phyloP scores from a whole-genome alignment of 257 asterid genomes.

The Prunella vulgaris region DNA sequence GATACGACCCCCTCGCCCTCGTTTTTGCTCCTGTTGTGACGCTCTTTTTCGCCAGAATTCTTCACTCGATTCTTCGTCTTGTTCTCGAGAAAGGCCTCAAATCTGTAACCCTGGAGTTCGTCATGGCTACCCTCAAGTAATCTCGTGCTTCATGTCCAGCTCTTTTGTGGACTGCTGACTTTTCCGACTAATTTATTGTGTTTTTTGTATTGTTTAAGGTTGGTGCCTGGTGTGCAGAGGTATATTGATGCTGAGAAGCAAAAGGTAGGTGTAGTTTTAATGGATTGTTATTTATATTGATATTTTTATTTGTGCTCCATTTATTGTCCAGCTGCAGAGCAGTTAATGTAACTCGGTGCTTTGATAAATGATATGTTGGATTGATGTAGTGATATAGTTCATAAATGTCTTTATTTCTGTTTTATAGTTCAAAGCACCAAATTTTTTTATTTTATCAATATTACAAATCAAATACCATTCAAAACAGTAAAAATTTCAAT shows the following conservation, averaged over 20 bases:
- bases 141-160: background rate
- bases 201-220: conserved; percentile 30
- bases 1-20: conserved; percentile 65
- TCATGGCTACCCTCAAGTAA: conserved; percentile 63
- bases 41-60: conserved; percentile 42
- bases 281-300: background rate
- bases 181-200: conserved; percentile 5
- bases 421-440: background rate
- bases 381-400: background rate
- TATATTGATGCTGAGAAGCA: conserved; percentile 81
- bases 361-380: background rate
- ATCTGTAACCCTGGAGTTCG: conserved; percentile 45
- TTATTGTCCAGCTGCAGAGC: background rate
- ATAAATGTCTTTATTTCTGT: too few relatives aligned
- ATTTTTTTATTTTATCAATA: background rate
- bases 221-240: conserved; percentile 75
- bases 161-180: background rate
- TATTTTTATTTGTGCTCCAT: background rate
- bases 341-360: background rate
- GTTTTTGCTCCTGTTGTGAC: conserved; percentile 47
- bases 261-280: conserved; percentile 41
- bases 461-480: background rate
- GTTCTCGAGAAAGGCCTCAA: conserved; percentile 66
- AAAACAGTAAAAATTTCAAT: background rate
- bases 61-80: conserved; percentile 39